Conservation (phyloP, 208 protist genomes). For the Novymonas esmeraldas region DNA sequence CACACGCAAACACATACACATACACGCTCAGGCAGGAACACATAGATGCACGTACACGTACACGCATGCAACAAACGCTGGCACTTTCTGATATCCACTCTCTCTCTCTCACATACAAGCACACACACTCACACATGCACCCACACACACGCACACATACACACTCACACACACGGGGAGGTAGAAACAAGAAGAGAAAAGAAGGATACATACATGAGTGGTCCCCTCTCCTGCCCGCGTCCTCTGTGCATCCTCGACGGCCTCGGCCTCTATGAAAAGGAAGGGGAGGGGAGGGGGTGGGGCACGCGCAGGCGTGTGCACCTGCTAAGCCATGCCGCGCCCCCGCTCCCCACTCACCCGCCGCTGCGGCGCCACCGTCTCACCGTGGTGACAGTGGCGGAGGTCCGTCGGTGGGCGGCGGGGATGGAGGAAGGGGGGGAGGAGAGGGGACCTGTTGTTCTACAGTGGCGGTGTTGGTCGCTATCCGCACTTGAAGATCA, state of each 20-base stretch:
- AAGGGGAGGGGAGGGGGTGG: neutral
- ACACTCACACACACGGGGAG: neutral
- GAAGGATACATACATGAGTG: slow-evolving; percentile 13
- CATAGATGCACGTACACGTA: no score
- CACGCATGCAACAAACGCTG: no score
- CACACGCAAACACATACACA: slow-evolving; percentile 8
- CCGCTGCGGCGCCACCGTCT: no score
- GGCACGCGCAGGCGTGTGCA: neutral
- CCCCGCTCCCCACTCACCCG: no score
- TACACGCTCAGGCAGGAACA: neutral
- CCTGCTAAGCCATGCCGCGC: no score
- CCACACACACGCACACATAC: neutral
- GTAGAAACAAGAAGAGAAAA: neutral
- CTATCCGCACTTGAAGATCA: slow-evolving; percentile 96
- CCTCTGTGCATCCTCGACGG: no score
- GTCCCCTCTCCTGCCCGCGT: neutral
- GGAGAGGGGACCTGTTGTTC: neutral
- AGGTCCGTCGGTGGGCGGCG: no score
- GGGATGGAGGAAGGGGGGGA: no score
- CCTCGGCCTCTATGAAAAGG: no score
- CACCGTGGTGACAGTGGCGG: no score
- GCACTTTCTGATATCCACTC: no score
- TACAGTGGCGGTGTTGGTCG: neutral
- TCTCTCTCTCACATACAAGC: neutral
- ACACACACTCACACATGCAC: neutral